These are phyloP conservation scores for Alternaria novae-zelandiae DNA, from an alignment of 2,329 filamentous ascomycete species.

Conservation along the genomic window DNA sequence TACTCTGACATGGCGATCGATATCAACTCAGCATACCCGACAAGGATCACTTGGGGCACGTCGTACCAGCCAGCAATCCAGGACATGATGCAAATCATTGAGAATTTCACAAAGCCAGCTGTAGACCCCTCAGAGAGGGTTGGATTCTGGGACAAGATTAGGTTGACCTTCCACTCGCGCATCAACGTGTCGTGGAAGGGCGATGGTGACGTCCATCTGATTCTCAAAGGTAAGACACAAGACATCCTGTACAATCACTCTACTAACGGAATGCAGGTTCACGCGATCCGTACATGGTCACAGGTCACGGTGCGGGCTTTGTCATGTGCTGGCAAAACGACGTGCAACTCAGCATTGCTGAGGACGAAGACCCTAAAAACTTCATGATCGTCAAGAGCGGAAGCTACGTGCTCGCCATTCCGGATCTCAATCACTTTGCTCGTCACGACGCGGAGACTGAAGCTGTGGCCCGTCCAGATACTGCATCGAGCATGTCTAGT, in stretches of 20 bases:
- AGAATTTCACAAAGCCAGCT: conserved; percentile 95
- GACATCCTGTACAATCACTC: not conserved
- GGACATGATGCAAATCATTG: conserved; percentile 99
- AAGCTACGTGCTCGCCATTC: conserved; percentile 92
- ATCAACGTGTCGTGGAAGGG: conserved; percentile 91
- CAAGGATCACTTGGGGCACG: conserved; percentile 94
- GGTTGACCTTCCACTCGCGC: conserved; percentile 90
- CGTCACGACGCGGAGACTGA: conserved; percentile 64
- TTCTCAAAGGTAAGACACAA: conserved; percentile 74
- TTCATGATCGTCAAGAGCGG: conserved; percentile 97
- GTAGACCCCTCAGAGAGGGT: conserved; percentile 91
- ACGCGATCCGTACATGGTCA: conserved; percentile 91
- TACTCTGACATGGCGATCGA: conserved; percentile 92
- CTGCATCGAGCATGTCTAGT: conserved; percentile 65
- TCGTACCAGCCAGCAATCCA: conserved; percentile 98
- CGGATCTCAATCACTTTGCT: conserved; percentile 89
- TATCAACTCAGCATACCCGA: conserved; percentile 91
- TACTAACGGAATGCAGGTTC: conserved; percentile 57
- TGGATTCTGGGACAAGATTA: conserved; percentile 98
- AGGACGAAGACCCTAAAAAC: conserved; percentile 83
- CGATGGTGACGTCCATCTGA: conserved; percentile 92
- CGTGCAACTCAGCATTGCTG: conserved; percentile 84
- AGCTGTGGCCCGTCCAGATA: conserved; percentile 62
- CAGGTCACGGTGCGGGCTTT: conserved; percentile 90
- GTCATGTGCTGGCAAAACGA: conserved; percentile 99